These are phyloP conservation scores for Sideroxylon spinosum DNA, from an alignment of 179 eudicot species.

Conservation along the genomic window DNA sequence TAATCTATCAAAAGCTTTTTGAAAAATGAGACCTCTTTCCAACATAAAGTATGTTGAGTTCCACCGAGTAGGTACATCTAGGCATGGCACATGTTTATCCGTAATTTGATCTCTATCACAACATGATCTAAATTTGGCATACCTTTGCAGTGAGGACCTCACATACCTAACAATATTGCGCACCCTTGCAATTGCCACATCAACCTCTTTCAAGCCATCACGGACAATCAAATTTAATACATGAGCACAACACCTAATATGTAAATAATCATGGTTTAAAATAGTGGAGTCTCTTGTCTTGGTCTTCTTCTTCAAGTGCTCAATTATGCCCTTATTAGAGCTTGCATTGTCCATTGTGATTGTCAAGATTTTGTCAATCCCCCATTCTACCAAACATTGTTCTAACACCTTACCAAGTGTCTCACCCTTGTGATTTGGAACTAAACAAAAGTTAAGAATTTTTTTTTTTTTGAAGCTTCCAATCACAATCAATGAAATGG, in stretches of 20 bases:
- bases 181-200: neutral
- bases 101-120: no score
- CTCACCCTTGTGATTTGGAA: constrained; percentile 4
- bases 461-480: neutral
- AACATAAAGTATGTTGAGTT: no score
- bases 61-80: neutral
- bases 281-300: neutral
- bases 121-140: no score
- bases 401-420: neutral
- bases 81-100: no score
- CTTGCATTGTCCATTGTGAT: no score
- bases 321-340: constrained; percentile 6
- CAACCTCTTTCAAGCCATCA: neutral
- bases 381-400: no score
- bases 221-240: neutral
- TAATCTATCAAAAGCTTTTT: no score
- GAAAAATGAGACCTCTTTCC: no score
- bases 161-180: no score
- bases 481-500: neutral
- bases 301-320: neutral
- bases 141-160: no score
- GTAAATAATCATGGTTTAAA: neutral
- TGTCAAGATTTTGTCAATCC: no score
- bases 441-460: constrained; percentile 5
- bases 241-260: constrained; percentile 1